Conservation (phyloP, 2,329 filamentous ascomycete species). For the Lachnellula suecica region DNA sequence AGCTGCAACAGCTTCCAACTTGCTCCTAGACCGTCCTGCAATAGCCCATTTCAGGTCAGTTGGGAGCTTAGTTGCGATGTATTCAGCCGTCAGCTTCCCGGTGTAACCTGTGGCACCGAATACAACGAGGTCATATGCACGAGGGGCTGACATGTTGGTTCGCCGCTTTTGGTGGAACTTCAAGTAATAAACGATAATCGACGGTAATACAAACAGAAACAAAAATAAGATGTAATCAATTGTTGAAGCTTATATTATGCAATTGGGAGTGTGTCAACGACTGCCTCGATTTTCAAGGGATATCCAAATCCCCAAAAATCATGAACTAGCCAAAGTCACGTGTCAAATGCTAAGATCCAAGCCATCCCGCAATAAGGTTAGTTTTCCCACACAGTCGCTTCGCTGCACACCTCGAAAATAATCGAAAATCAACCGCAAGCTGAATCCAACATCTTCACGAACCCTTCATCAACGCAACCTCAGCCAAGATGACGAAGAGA, state of each 20-base stretch:
- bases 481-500: conserved; percentile 86
- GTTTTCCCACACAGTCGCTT: background rate
- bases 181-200: no score
- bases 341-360: no score
- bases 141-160: conserved; percentile 19
- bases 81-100: conserved; percentile 72
- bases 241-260: no score
- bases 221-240: no score
- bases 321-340: background rate
- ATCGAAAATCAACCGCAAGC: conserved; percentile 19
- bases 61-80: conserved; percentile 69
- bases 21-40: conserved; percentile 75
- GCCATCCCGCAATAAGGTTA: no score
- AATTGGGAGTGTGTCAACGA: no score
- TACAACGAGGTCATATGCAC: conserved; percentile 63
- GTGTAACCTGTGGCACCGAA: conserved; percentile 80
- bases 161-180: no score
- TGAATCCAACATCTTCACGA: conserved; percentile 18
- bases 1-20: conserved; percentile 67
- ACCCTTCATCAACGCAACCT: conserved; percentile 31
- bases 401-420: conserved; percentile 8
- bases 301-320: no score
- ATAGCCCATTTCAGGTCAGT: conserved; percentile 85
- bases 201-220: no score
- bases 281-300: no score